Conservation (phyloP, 306 rosid species). For the Gynostemma pentaphyllum region DNA sequence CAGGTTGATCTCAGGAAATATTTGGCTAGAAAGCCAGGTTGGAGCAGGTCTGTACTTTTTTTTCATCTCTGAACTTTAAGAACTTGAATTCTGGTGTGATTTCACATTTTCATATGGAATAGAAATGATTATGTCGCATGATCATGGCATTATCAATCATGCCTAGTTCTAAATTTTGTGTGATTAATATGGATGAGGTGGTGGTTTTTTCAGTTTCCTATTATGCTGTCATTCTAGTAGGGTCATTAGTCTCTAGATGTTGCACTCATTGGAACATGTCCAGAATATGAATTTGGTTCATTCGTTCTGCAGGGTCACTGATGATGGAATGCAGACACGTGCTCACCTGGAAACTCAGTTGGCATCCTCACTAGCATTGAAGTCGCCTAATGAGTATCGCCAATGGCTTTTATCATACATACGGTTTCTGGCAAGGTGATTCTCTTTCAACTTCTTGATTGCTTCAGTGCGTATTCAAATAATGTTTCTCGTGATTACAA, state of each 20-base stretch:
- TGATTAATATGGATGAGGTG: not conserved
- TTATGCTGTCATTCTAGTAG: not conserved
- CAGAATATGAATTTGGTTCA: conserved; percentile 1
- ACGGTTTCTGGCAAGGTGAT: conserved; percentile 86
- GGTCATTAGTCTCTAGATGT: not conserved
- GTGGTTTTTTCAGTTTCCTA: not conserved
- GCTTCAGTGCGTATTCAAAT: not conserved
- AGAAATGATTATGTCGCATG: not conserved
- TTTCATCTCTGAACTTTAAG: conserved; percentile 1
- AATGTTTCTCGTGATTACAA: not conserved
- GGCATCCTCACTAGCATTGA: conserved; percentile 80
- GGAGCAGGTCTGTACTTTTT: conserved; percentile 73
- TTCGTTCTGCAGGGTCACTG: conserved; percentile 57
- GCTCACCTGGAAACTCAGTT: conserved; percentile 93
- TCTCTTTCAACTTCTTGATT: not conserved
- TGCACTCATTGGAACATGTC: not conserved
- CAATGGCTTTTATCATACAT: conserved; percentile 78
- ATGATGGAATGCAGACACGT: conserved; percentile 93
- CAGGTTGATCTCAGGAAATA: conserved; percentile 96
- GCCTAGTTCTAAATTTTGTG: not conserved
- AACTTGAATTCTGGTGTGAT: not conserved
- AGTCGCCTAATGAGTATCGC: conserved; percentile 84
- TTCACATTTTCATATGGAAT: not conserved
- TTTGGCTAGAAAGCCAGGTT: conserved; percentile 94
- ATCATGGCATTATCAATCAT: not conserved